Base-by-base conservation (phyloP, 2,329 filamentous ascomycete genomes). In the Aspergillus caelatus region DNA sequence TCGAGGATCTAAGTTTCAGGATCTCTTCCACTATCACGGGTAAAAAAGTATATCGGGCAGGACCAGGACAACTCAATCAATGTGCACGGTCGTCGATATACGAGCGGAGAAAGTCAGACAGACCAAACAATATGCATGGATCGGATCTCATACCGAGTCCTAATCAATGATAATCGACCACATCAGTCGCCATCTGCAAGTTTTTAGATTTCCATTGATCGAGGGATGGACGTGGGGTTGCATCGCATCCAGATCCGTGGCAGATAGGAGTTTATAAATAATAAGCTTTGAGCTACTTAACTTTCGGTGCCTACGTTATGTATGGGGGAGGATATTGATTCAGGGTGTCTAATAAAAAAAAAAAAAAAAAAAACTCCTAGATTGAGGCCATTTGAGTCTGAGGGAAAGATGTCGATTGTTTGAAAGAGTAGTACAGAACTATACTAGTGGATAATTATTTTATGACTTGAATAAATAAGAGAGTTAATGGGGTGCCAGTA, bases 301-400 rank as follows among this genome's bases (percentile, higher is more conserved):
- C 52, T 23, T 39, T 55, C n/a, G 32, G 52, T 55, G 32, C 52
- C 52, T 55, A 39, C 52, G 52, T 39, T 55, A 55, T 36, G 52
- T 55, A 55, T 39, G 52, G 52, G 52, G 52, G 52, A 28, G 14
- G 28, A 32, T 55, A 32, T 55, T 55, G 52, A 55, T 55, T 3
- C n/a, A 55, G n/a, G 11, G 52, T 14, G 12, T 28, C n/a, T 8
- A 36, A 26, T 16, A 39, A 39, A 19, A 39, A n/a, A 39, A 39
- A 19, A 39, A 39, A 39, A 19, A 39, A n/a, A n/a, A 55, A 26
- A 39, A 39, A 19, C 52, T 55, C 52, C 52, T 55, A 26, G 52
- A 55, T 55, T 55, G 32, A n/a, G 48, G 26, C 46, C 14, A 32
- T 28, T 12, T 4, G n/a, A 21, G 43, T 21, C 6, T 23, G 43